Base-by-base conservation (phyloP, 2,329 filamentous ascomycete species). In the Ophiostoma australiae region DNA sequence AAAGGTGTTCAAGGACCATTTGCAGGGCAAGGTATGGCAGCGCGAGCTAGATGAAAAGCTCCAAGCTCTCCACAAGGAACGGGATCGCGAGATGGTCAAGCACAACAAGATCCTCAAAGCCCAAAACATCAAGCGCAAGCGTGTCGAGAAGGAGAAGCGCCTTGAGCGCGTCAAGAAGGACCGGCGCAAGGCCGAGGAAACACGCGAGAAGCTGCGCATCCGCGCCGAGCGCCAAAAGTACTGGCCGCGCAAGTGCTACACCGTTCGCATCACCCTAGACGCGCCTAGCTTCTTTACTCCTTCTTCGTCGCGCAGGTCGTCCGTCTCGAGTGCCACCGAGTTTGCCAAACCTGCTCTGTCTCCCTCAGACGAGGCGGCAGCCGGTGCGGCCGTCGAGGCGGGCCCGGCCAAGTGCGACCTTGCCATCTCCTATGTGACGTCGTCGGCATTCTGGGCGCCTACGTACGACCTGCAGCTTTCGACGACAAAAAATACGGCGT, bases 401-500 rank as follows among this genome's bases (percentile, higher is more conserved):
- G 74, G 72, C 15, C 52, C 55, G n/a, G 68, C 39, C 1, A 78
- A 63, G 7, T 85, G 83, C 76, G 80, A 84, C 69, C 77, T 90
- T 7, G 80, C 83, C 3, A 75, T 90, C n/a, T 86, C 84, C 0
- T 90, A 90, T 75, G 83, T 89, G 48, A 88, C 88, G 0, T 80
- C 81, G 8, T 81, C 82, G 0, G 87, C 87, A 0, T 85, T 80
- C 72, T 90, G 88, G 88, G 79, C 80, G 0, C 86, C 88, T 2
- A 85, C 82, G 70, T 90, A 90, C 76, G 87, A 90, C 74, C 78
- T 90, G 55, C 83, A 83, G 69, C 81, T 91, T n/a, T 86, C 82
- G 15, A 88, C 88, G 1, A 83, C 84, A 0, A 81, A 78, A 27
- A 84, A 82, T 68, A 83, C 83, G 0, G 87, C 82, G 1, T 79